These are phyloP conservation scores for Solanum hybrid DNA, from an alignment of 305 asterid species.

Conservation along the genomic window DNA sequence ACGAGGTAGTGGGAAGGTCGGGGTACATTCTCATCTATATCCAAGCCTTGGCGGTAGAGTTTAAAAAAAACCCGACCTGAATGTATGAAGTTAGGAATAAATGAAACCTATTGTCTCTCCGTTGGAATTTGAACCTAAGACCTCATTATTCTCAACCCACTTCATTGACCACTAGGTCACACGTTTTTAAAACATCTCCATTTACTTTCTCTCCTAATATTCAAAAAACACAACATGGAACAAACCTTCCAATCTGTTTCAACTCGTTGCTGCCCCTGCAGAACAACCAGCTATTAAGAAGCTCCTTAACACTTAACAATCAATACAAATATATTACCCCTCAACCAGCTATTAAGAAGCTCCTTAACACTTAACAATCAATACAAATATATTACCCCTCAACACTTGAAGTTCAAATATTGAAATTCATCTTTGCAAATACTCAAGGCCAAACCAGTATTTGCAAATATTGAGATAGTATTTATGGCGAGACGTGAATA, in stretches of 20 bases:
- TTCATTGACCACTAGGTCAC: background rate
- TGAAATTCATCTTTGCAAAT: background rate
- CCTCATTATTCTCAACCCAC: background rate
- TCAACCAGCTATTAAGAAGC: background rate
- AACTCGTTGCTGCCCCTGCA: background rate
- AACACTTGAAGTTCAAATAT: background rate
- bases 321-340: background rate
- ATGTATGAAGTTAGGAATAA: background rate
- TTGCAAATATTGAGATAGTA: background rate
- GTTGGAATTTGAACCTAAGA: background rate
- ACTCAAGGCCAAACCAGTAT: background rate
- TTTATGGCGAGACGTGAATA: background rate
- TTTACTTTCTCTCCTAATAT: background rate
- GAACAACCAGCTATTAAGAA: background rate
- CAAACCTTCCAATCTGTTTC: background rate
- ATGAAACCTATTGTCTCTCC: background rate
- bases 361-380: background rate
- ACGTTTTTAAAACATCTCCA: background rate
- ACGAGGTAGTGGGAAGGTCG: background rate
- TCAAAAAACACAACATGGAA: background rate
- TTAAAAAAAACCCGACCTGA: background rate
- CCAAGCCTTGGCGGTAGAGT: background rate
- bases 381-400: background rate
- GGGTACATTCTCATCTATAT: background rate
- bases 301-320: background rate